Base-by-base conservation (phyloP, 257 asterid species). In the Jaltomata sinuosa region DNA sequence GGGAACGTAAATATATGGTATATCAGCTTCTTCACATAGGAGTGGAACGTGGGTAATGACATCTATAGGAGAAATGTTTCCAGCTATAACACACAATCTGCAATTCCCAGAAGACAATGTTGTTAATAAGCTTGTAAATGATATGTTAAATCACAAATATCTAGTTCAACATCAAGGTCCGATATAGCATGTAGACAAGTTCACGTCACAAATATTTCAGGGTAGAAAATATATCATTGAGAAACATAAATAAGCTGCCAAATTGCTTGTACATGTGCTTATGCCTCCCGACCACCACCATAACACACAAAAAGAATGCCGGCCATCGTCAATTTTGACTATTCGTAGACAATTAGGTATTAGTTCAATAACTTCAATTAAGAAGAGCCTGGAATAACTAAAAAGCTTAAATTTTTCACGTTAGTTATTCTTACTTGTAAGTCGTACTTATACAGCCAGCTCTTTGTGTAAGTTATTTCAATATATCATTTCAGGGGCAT, bases 41-140 rank as follows among this genome's bases (percentile, higher is more conserved):
- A 97, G 79, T 59, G 98, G 99, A 80, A 97, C 93, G 69, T 97
- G 98, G 14, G 99, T 95, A 79, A 97, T 97, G 76, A 95, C 98
- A 74, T 97, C 99, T 3, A 95, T 91, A 3, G 98, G 98, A 21
- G 99, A 94, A 84, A 95, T 94, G 85, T 97, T 95, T 83, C 99
- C 99, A 59, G 98, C 99, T 80, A 96, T 92, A 80, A 96, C 93
- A 88, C 98, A 94, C 53, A 94, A 15, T 79, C 98, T 96, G 98
- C 90, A 87, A 21, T 74, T 71, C 85, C 68, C 79, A 85, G 16
- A 55, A 77, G 42, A 47, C 42, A 11, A 4, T 45, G 9, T 10
- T 22, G 55, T 45, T 74, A 32, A 45, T 25, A 45, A 45, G 34
- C 21, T 45, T 25, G 40, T 32, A 31, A 21, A 3, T 32, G 1